Conservation (phyloP, 495 filamentous ascomycete genomes). For the Xylaria telfairii region DNA sequence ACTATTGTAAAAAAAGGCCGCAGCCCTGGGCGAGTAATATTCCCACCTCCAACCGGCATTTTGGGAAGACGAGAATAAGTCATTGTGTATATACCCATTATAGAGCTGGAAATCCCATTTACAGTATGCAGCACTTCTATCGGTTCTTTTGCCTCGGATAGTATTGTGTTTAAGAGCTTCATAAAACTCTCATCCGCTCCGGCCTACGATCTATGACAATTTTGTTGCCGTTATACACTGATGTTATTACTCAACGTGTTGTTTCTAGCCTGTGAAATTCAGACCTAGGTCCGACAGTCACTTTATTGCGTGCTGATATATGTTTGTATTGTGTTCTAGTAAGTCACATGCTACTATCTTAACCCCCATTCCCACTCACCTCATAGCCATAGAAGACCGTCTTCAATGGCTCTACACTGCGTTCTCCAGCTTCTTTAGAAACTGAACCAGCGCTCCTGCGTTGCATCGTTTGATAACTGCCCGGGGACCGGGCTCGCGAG, state of each 20-base stretch:
- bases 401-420: background rate
- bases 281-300: too few species aligned
- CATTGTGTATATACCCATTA: conserved; percentile 25
- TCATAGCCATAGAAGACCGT: background rate
- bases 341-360: background rate
- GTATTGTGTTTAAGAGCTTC: background rate
- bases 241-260: background rate
- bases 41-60: conserved; percentile 10
- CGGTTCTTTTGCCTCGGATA: background rate
- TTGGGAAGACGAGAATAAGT: background rate
- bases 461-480: background rate
- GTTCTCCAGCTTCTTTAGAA: background rate
- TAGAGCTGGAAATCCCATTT: conserved; percentile 11
- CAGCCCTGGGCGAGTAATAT: background rate
- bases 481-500: background rate
- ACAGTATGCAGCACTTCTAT: background rate
- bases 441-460: background rate
- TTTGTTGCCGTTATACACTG: background rate
- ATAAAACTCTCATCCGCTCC: too few species aligned
- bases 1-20: background rate
- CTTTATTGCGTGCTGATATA: too few species aligned
- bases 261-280: background rate
- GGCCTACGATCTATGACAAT: too few species aligned
- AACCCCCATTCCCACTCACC: background rate
- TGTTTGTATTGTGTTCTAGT: too few species aligned